Evolutionary conservation across 1,139 yeast genomes (phyloP).

Genomic region (Blastobotrys ciferrii): DNA sequence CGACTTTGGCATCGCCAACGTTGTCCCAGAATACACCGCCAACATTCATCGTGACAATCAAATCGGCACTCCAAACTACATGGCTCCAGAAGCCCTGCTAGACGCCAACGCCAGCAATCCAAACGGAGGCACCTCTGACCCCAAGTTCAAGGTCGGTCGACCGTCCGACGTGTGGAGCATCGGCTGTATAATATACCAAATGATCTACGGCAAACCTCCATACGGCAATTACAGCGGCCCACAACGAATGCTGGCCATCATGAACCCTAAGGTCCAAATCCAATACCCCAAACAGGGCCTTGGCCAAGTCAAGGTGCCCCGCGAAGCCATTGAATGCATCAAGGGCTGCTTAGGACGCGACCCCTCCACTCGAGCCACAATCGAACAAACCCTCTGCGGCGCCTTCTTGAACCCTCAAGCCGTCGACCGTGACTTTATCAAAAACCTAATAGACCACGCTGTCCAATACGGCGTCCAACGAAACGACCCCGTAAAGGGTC

Average conservation of each 20-base stretch:
- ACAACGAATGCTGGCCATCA: slow-evolving; percentile 78
- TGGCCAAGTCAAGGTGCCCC: slow-evolving; percentile 65
- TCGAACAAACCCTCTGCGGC: slow-evolving; percentile 57
- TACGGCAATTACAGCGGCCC: slow-evolving; percentile 79
- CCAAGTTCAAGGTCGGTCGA: slow-evolving; percentile 72
- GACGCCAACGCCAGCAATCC: slow-evolving; percentile 45
- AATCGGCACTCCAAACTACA: slow-evolving; percentile 93
- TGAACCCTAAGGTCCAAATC: slow-evolving; percentile 82
- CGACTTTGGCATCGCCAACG: slow-evolving; percentile 95
- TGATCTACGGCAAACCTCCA: slow-evolving; percentile 93
- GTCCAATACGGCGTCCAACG: slow-evolving; percentile 60
- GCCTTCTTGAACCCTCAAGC: slow-evolving; percentile 71
- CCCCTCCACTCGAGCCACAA: slow-evolving; percentile 67
- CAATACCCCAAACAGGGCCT: slow-evolving; percentile 61
- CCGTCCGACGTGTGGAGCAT: slow-evolving; percentile 98
- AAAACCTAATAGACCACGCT: slow-evolving; percentile 74
- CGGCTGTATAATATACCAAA: slow-evolving; percentile 93
- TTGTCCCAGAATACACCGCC: slow-evolving; percentile 88
- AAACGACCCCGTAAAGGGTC: slow-evolving; percentile 39
- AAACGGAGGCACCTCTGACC: slow-evolving; percentile 24
- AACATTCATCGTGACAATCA: slow-evolving; percentile 88
- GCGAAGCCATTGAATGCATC: slow-evolving; percentile 68
- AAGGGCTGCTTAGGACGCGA: slow-evolving; percentile 69
- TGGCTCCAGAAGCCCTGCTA: slow-evolving; percentile 94
- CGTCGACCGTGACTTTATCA: slow-evolving; percentile 63